Percentiles rank a stretch among this genome's conserved stretches.
Evolutionary conservation across 2,329 filamentous ascomycete species (phyloP).

Genomic region (Bipolaris victoriae): DNA sequence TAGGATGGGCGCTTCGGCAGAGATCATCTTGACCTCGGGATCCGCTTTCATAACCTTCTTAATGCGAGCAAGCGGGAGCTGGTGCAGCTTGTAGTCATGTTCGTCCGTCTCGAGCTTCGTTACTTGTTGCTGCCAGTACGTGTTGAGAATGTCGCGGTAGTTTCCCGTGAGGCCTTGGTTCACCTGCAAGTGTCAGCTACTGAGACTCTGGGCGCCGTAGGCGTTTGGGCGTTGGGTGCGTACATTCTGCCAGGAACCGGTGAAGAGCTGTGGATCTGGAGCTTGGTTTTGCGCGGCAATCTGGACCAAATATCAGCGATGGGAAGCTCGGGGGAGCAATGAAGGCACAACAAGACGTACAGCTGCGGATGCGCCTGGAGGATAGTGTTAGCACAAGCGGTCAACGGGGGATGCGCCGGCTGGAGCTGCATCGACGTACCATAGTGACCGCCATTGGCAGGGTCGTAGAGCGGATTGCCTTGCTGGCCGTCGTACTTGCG

Average conservation of each 20-base stretch:
- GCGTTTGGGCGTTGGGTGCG: constrained; percentile 6
- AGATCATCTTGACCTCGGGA: constrained; percentile 99
- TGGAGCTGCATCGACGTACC: constrained; percentile 44
- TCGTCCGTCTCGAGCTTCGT: constrained; percentile 92
- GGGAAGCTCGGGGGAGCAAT: constrained; percentile 13
- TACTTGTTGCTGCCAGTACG: constrained; percentile 99
- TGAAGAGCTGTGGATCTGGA: constrained; percentile 88
- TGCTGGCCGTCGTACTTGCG: constrained; percentile 59
- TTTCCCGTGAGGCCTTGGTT: constrained; percentile 92
- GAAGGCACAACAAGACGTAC: constrained; percentile 57
- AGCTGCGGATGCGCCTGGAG: constrained; percentile 68
- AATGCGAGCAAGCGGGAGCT: constrained; percentile 94
- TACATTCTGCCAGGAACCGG: constrained; percentile 94
- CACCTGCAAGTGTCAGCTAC: constrained; percentile 64
- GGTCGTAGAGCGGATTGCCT: constrained; percentile 57
- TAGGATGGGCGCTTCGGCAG: constrained; percentile 93
- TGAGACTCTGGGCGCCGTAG: not conserved
- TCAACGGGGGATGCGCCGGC: constrained; percentile 12
- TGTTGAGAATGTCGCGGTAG: constrained; percentile 96
- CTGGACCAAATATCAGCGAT: constrained; percentile 58
- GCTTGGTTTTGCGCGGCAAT: constrained; percentile 86
- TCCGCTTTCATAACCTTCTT: constrained; percentile 99
- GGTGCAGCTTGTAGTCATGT: constrained; percentile 98
- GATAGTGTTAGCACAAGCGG: constrained; percentile 26
- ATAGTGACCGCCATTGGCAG: constrained; percentile 57